Evolutionary conservation across 495 filamentous ascomycete species (phyloP).

Genomic region (Hypoxylon intermedium): DNA sequence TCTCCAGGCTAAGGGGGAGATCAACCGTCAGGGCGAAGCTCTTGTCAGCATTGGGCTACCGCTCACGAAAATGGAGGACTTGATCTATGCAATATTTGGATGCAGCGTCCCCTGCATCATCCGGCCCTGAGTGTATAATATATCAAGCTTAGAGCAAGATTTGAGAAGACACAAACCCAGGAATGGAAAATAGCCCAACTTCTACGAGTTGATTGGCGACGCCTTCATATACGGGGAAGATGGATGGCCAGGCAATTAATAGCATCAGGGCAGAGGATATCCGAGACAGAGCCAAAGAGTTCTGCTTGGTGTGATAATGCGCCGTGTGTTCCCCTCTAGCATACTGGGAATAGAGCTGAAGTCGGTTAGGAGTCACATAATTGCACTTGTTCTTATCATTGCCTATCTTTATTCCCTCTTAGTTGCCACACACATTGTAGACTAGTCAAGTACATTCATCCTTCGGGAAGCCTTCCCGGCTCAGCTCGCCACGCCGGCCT

Average conservation of each 20-base stretch:
- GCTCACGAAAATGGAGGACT: constrained; percentile 30
- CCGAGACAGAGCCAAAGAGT: not conserved
- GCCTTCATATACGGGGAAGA: constrained; percentile 5
- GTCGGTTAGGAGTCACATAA: too few relatives aligned
- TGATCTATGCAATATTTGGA: constrained; percentile 50
- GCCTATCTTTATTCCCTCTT: too few relatives aligned
- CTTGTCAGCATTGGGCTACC: constrained; percentile 22
- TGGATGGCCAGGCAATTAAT: constrained; percentile 7
- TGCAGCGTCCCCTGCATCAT: constrained; percentile 53
- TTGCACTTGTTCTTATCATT: too few relatives aligned
- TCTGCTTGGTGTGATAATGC: not conserved
- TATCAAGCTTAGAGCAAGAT: not conserved
- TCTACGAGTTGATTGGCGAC: constrained; percentile 8
- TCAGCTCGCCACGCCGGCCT: too few relatives aligned
- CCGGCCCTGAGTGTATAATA: constrained; percentile 4
- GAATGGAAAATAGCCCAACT: not conserved
- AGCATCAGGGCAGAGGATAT: not conserved
- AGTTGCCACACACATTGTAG: too few relatives aligned
- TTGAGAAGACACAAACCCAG: not conserved
- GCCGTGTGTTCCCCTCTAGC: not conserved
- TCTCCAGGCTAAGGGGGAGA: constrained; percentile 2
- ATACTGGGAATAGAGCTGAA: not conserved
- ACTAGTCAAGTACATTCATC: too few relatives aligned
- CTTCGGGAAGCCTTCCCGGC: too few relatives aligned
- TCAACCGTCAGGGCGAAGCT: not conserved